Evolutionary conservation across 2,329 filamentous ascomycete species (phyloP).

Genomic region (Triangularia verruculosa): DNA sequence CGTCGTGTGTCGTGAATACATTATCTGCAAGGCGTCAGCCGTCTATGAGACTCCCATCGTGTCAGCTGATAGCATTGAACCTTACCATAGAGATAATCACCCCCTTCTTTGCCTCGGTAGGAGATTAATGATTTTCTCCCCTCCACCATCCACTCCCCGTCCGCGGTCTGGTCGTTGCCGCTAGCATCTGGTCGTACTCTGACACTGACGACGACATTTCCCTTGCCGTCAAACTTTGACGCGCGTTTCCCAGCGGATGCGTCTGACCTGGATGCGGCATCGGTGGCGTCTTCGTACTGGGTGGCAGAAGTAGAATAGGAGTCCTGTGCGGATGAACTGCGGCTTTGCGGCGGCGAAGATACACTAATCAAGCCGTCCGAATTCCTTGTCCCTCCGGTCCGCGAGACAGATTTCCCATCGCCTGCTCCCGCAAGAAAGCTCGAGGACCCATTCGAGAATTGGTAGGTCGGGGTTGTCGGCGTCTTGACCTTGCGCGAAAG

Average conservation of each 20-base stretch:
- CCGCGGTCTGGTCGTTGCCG: constrained; percentile 58
- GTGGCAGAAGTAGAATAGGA: constrained; percentile 90
- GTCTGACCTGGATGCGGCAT: constrained; percentile 41
- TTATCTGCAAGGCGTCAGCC: constrained; percentile 62
- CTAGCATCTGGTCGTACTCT: constrained; percentile 81
- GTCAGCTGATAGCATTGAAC: constrained; percentile 22
- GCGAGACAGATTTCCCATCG: constrained; percentile 70
- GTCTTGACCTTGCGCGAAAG: constrained; percentile 54
- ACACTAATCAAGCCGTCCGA: constrained; percentile 74
- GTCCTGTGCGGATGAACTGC: constrained; percentile 87
- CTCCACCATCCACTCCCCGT: constrained; percentile 91
- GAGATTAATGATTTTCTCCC: constrained; percentile 76
- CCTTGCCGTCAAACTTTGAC: constrained; percentile 71
- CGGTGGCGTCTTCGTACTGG: constrained; percentile 76
- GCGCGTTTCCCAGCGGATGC: constrained; percentile 42
- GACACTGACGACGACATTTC: constrained; percentile 94
- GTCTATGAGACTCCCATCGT: not conserved
- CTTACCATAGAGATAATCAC: constrained; percentile 89
- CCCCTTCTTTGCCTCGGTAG: constrained; percentile 83
- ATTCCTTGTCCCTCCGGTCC: constrained; percentile 58
- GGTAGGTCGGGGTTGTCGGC: constrained; percentile 52
- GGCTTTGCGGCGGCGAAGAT: constrained; percentile 80
- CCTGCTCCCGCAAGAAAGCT: constrained; percentile 77
- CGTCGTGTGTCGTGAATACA: constrained; percentile 89
- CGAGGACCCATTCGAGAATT: constrained; percentile 54